Evolutionary conservation across 176 grass and related monocot genomes (phyloP), one percentile per base, ranked within the genome.

Genomic region (barley (Hordeum vulgare)): DNA sequence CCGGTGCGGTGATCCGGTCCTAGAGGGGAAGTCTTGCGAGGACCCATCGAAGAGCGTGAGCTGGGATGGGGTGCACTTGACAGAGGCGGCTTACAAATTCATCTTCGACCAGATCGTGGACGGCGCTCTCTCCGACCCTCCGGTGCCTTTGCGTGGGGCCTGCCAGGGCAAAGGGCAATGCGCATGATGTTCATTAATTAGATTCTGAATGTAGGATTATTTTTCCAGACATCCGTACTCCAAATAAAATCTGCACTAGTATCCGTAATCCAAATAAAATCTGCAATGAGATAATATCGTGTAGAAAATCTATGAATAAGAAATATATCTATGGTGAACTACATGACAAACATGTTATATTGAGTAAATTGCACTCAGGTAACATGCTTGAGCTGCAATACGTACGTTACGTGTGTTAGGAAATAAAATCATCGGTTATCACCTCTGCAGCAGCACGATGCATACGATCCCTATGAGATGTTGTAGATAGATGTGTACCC

Each of bases 41-140:
- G 76, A 93, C 33, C 93, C 93, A 8, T 85, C 66, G 42, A 97
- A 70, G 81, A 85, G 92, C 83, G 91, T 94, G 58, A 92, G 80
- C 81, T 97, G 94, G 94, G 94, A 97, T 34, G 94, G 94, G 37
- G 86, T 92, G 62, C 94, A 97, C 86, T 97, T 90, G 77, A 92
- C 92, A 0, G 90, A 97, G 86, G 92, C 92, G 1, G 94, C 92
- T 13, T 94, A 97, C 86, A 94, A 88, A 75, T 97, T 90, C 51
- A 86, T 97, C 70, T 97, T 92, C 29, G 83, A 89, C 27, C 90
- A 92, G 78, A 90, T 85, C 59, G 80, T 67, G 51, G 58, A 15
- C 8, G 88, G 88, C 39, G 71, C 12, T 45, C 88, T 85, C 26
- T 92, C 88, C 15, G 89, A 89, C 67, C 89, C 88, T 21, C 78